phyloP scores from a whole-genome alignment of 805 yeast species.

The Yarrowia hollandica region DNA sequence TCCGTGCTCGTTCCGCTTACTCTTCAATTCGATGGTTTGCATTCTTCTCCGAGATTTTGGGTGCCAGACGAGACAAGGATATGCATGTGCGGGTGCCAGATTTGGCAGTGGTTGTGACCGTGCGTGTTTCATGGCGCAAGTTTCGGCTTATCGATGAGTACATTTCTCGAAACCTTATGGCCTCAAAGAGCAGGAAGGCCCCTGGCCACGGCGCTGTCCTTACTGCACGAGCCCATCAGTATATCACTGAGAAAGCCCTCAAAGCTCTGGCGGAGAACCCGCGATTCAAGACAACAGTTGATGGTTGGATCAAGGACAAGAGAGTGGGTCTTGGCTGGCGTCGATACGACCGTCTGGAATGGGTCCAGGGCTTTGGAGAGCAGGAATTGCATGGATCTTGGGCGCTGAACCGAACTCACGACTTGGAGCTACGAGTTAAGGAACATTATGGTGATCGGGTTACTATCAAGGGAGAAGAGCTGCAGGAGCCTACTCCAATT shows the following conservation, averaged over 20 bases:
- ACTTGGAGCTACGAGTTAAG: slow-evolving; percentile 58
- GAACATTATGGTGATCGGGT: slow-evolving; percentile 38
- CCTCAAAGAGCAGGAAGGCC: neutral
- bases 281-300: slow-evolving; percentile 29
- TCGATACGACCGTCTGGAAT: slow-evolving; percentile 72
- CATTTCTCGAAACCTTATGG: slow-evolving; percentile 5
- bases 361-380: slow-evolving; percentile 54
- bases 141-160: slow-evolving; percentile 26
- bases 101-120: slow-evolving; percentile 47
- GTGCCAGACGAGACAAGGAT: slow-evolving; percentile 39
- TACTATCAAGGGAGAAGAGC: slow-evolving; percentile 31
- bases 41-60: slow-evolving; percentile 53
- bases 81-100: slow-evolving; percentile 50
- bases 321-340: slow-evolving; percentile 60
- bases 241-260: slow-evolving; percentile 45
- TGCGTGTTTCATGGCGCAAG: slow-evolving; percentile 48
- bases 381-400: slow-evolving; percentile 48
- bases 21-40: slow-evolving; percentile 65
- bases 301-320: slow-evolving; percentile 30
- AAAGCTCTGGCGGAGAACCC: slow-evolving; percentile 39
- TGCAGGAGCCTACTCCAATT: slow-evolving; percentile 65
- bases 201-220: neutral
- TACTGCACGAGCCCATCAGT: slow-evolving; percentile 36
- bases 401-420: slow-evolving; percentile 49
- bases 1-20: slow-evolving; percentile 54